Conservation (phyloP, 2,329 filamentous ascomycete species). For the Elsinoe australis region DNA sequence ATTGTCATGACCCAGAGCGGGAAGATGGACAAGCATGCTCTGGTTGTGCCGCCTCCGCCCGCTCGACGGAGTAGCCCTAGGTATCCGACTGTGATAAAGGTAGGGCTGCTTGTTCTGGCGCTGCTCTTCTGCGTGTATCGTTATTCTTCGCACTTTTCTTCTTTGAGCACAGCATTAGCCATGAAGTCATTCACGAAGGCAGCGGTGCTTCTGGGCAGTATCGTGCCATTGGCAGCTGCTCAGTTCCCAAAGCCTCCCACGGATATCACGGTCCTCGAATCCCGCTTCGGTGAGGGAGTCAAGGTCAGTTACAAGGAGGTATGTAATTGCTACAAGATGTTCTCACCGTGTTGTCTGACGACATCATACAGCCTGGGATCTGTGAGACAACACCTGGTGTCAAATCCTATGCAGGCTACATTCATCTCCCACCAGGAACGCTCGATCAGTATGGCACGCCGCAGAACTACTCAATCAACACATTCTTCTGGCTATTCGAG, state of each 20-base stretch:
- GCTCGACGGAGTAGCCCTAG: neutral
- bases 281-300: slow-evolving; percentile 36
- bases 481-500: slow-evolving; percentile 61
- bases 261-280: slow-evolving; percentile 35
- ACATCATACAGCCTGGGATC: slow-evolving; percentile 24
- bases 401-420: slow-evolving; percentile 34
- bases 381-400: slow-evolving; percentile 46
- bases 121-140: neutral
- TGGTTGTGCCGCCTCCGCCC: slow-evolving; percentile 1
- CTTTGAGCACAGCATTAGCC: neutral
- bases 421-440: slow-evolving; percentile 26
- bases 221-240: slow-evolving; percentile 16
- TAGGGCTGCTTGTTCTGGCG: neutral
- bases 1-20: neutral
- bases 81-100: neutral
- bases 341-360: neutral
- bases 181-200: slow-evolving; percentile 3
- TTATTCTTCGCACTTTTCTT: neutral
- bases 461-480: slow-evolving; percentile 50
- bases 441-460: slow-evolving; percentile 23
- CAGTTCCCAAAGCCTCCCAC: slow-evolving; percentile 37
- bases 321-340: slow-evolving; percentile 1
- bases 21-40: neutral
- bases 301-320: slow-evolving; percentile 43
- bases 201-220: neutral